phyloP scores from a whole-genome alignment of 805 yeast genomes.

The Candida alai region DNA sequence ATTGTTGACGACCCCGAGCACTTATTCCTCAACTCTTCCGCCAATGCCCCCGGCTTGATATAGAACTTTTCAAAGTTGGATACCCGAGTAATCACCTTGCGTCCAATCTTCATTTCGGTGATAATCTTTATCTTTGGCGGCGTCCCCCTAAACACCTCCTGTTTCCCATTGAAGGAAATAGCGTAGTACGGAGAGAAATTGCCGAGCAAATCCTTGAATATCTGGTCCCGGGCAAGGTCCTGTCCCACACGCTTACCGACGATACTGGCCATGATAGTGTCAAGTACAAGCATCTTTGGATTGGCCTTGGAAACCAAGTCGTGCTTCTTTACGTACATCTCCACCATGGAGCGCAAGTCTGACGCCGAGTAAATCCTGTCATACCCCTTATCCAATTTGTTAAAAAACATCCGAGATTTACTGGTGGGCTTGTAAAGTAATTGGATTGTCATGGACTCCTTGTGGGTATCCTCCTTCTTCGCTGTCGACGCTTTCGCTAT shows the following conservation, averaged over 20 bases:
- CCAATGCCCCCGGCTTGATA: constrained; percentile 60
- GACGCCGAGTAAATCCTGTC: constrained; percentile 45
- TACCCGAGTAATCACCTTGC: constrained; percentile 74
- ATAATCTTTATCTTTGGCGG: constrained; percentile 63
- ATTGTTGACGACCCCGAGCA: constrained; percentile 90
- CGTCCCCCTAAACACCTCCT: constrained; percentile 52
- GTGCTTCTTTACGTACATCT: constrained; percentile 51
- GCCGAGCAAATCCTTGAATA: constrained; percentile 39
- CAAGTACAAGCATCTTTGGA: constrained; percentile 52
- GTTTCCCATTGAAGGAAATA: constrained; percentile 41
- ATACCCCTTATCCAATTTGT: constrained; percentile 34
- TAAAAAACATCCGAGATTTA: constrained; percentile 44
- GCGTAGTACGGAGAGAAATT: constrained; percentile 50
- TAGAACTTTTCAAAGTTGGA: constrained; percentile 64
- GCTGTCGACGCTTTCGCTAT: constrained; percentile 18
- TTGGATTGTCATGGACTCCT: constrained; percentile 25
- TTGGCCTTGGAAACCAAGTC: constrained; percentile 49
- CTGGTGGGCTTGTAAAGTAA: constrained; percentile 56
- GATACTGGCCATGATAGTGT: constrained; percentile 42
- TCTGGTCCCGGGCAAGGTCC: constrained; percentile 37
- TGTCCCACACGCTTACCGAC: not conserved
- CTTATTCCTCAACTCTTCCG: constrained; percentile 65
- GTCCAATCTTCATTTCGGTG: constrained; percentile 75
- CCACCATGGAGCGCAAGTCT: constrained; percentile 53
- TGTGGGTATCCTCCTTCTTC: constrained; percentile 15